A percentile compares a stretch with the other conserved stretches of the same genome.
Conservation (phyloP, 148 eudicot genomes). For the Cornus florida region DNA sequence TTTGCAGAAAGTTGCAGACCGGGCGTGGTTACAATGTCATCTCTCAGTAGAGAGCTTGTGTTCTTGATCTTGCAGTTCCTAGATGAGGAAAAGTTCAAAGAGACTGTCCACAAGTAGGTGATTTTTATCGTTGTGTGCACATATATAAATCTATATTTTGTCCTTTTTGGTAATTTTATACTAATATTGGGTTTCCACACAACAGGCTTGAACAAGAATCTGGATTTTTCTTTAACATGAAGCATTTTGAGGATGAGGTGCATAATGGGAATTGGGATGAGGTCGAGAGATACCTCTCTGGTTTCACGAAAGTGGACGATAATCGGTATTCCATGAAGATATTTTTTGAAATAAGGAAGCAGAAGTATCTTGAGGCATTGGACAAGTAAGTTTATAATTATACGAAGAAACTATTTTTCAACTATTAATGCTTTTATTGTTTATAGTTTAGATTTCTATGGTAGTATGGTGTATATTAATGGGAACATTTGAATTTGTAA, state of each 20-base stretch:
- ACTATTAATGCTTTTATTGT: background rate
- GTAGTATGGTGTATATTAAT: background rate
- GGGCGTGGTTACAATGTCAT: constrained; percentile 53
- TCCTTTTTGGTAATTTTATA: constrained; percentile 7
- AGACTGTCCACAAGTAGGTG: constrained; percentile 84
- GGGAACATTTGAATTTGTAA: constrained; percentile 6
- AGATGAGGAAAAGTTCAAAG: constrained; percentile 90
- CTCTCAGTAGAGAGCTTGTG: constrained; percentile 90
- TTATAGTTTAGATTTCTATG: background rate
- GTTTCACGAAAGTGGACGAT: constrained; percentile 61
- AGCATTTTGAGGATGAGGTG: constrained; percentile 58
- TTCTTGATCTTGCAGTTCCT: constrained; percentile 82
- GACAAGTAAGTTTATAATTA: constrained; percentile 39
- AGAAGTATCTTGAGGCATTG: constrained; percentile 61
- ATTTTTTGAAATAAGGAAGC: constrained; percentile 55
- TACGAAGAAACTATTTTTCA: background rate
- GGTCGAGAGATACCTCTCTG: constrained; percentile 59
- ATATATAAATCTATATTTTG: background rate
- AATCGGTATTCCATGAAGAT: constrained; percentile 62
- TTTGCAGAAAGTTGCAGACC: constrained; percentile 6
- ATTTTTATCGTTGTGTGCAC: background rate
- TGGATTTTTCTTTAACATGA: constrained; percentile 63
- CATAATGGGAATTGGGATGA: constrained; percentile 63
- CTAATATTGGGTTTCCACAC: background rate
- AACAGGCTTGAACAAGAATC: constrained; percentile 63